phyloP scores from a whole-genome alignment of 2,329 filamentous ascomycete species.

The Alternaria gansuensis region DNA sequence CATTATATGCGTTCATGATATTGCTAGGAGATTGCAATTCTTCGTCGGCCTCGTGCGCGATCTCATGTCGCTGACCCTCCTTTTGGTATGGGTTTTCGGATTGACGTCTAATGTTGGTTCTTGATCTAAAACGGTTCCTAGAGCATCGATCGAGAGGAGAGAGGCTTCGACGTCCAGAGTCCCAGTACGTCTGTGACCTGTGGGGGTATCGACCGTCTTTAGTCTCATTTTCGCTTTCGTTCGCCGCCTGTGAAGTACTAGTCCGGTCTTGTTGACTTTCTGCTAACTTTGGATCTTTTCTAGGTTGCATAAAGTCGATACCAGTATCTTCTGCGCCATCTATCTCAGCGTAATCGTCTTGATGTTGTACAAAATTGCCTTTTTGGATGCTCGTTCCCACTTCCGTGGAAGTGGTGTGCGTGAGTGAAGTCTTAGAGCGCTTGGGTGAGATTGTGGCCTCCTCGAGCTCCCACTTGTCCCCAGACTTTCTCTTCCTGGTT shows the following conservation, averaged over 20 bases:
- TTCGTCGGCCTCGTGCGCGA: not conserved
- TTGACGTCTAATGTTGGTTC: not conserved
- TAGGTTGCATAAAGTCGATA: not conserved
- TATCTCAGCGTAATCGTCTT: not conserved
- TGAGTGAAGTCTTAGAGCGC: not conserved
- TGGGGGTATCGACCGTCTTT: no score
- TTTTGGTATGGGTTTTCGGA: not conserved
- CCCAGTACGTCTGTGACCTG: not conserved
- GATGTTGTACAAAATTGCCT: not conserved
- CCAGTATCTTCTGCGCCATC: not conserved
- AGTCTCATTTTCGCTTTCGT: not conserved
- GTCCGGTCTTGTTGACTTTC: not conserved
- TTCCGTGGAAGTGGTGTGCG: not conserved
- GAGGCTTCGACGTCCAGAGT: not conserved
- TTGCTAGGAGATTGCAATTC: not conserved
- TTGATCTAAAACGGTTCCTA: not conserved
- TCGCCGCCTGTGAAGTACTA: not conserved
- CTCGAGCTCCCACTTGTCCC: not conserved
- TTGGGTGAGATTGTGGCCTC: not conserved
- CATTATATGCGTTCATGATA: no score
- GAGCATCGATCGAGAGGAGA: not conserved
- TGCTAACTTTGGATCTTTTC: no score
- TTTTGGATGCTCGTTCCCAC: not conserved
- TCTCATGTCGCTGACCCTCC: not conserved
- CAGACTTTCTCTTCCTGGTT: not conserved